Evolutionary conservation across 2,329 filamentous ascomycete species (phyloP), one percentile per base, ranked within the genome.

Genomic region (Volutella citrinella): DNA sequence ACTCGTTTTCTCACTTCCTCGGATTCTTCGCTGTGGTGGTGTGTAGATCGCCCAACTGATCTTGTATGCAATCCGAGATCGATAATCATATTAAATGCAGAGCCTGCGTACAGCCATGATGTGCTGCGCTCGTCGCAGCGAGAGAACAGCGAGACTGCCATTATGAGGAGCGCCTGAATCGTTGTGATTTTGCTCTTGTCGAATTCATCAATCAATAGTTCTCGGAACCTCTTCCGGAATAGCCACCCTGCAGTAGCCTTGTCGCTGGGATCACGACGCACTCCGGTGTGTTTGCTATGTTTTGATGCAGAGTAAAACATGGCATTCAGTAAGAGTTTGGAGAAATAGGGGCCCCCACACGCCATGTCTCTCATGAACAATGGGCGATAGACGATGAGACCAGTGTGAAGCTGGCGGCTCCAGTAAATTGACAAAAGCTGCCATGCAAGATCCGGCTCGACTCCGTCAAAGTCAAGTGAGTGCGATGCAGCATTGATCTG

Each of bases 21-120:
- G 22, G n/a, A n/a, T n/a, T 72, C 68, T 35, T 72, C 69, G 24
- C 68, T 64, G 3, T 64, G 61, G 28, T 68, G n/a, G n/a, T n/a
- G n/a, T n/a, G n/a, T n/a, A n/a, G n/a, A 57, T 10, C 6, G 17
- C 5, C 20, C 15, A 13, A 13, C 19, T 5, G 28, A 43, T 20
- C 39, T 52, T 45, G 43, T 40, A 70, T 71, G 9, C 68, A 66
- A 10, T 60, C 66, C 69, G 67, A 72, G 32, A 69, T 32, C 76
- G 31, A 70, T 66, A 17, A n/a, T n/a, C n/a, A n/a, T n/a, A n/a
- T n/a, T n/a, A n/a, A n/a, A n/a, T n/a, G n/a, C n/a, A n/a, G n/a
- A n/a, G n/a, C n/a, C n/a, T n/a, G n/a, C n/a, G 39, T 79, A 80
- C 5, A 78, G 45, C 76, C 76, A 81, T 3, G 74, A 69, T 6